phyloP scores from a whole-genome alignment of 2,329 filamentous ascomycete species.

The Cordyceps fumosorosea region DNA sequence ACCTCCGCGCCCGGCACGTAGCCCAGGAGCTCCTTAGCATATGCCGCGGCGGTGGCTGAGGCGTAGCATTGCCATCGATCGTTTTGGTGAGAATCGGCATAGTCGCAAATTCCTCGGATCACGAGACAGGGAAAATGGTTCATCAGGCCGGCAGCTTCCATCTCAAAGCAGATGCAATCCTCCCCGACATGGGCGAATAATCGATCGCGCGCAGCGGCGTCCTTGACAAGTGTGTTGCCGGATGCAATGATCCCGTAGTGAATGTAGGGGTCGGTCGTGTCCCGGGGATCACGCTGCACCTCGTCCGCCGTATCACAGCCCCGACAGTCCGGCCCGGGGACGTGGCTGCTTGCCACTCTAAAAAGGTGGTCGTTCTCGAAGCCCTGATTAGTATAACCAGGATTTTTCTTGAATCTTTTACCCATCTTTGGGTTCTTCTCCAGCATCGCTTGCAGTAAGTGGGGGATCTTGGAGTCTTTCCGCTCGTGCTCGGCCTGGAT shows the following conservation, averaged over 20 bases:
- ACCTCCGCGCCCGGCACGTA: background rate
- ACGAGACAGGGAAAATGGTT: conserved; percentile 18
- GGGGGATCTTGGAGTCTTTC: too few species aligned
- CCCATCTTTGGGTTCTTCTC: too few species aligned
- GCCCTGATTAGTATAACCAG: conserved; percentile 11
- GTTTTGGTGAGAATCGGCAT: conserved; percentile 24
- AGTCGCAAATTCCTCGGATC: conserved; percentile 30
- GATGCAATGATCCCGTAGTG: conserved; percentile 22
- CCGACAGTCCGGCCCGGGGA: conserved; percentile 2
- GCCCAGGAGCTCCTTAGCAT: conserved; percentile 14
- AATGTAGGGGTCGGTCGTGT: conserved; percentile 12
- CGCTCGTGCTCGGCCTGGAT: too few species aligned
- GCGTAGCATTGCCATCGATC: conserved; percentile 21
- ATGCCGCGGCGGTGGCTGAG: conserved; percentile 19
- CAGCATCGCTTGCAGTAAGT: too few species aligned
- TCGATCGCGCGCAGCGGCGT: conserved; percentile 14
- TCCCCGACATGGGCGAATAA: background rate
- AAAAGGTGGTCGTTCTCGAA: conserved; percentile 17
- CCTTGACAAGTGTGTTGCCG: conserved; percentile 18
- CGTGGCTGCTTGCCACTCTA: conserved; percentile 5
- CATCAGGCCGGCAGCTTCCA: conserved; percentile 21
- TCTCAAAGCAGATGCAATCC: conserved; percentile 21
- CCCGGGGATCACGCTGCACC: conserved; percentile 2
- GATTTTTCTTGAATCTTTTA: too few species aligned
- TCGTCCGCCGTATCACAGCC: background rate